Base-by-base conservation (phyloP, 2,329 filamentous ascomycete genomes). In the Lasiodiplodia citricola region DNA sequence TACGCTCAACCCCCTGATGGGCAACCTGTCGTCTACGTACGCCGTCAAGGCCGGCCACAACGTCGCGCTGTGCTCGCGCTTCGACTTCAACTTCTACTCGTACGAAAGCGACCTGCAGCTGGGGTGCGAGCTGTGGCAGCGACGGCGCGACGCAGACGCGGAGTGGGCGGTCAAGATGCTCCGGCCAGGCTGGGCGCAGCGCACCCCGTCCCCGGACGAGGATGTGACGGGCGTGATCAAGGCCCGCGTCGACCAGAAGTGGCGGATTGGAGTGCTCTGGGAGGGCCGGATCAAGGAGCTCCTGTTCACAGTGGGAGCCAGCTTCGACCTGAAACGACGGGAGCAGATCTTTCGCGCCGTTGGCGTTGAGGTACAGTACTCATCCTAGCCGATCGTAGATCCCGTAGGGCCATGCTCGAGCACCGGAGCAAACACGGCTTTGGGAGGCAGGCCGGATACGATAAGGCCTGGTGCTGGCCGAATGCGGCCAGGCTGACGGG, bases 41-140 rank as follows among this genome's bases (percentile, higher is more conserved):
- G 92, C 96, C 0, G 92, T 98, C 58, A 91, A 93, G 75, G 95
- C 95, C 2, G 93, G 93, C 3, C 88, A 88, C 41, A 89, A 93
- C 74, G 88, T 97, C 73, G 92, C 93, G 13, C 87, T 99, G 62
- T 96, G 94, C 71, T 96, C 94, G 25, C 90, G 92, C 62, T 95
- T 98, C 82, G 94, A 96, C 76, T 99, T 99, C 82, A 99, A 99
- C 76, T 92, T 97, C 62, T 98, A 97, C 81, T 97, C 93, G 78
- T 99, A 97, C 83, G 96, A 99, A 83, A 97, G 93, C 77, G 92
- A 96, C 69, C 91, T 97, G 85, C 91, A 94, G 31, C 87, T 98
- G 28, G 96, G 96, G 16, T 92, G 93, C 82, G 96, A 99, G 82
- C 84, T 98, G 54, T 99, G 96, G 95, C 90, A 92, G 75, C 91